Evolutionary conservation across 2,329 filamentous ascomycete genomes (phyloP), one percentile per base, ranked within the genome.

Genomic region (Sclerotinia sclerotiorum): DNA sequence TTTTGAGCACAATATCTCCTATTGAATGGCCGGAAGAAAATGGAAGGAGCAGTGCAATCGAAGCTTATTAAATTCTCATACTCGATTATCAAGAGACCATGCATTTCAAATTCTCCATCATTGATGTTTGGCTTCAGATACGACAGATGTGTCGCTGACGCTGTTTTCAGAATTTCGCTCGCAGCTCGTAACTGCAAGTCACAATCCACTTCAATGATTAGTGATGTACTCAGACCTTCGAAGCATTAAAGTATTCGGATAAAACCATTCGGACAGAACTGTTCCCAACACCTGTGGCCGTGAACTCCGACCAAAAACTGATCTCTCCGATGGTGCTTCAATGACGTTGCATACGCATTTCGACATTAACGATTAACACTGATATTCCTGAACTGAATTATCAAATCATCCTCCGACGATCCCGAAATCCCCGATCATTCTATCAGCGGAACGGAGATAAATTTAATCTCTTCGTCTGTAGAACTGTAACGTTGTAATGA

Each of bases 371-470:
- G 19, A 60, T 67, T 44, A 60, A 44, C 32, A 17, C 29, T 32
- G 13, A 11, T 46, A 32, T 55, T 15, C 54, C 4, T 46, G 17
- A 51, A 46, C 42, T 48, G 8, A 11, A 67, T 63, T 62, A 63
- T 21, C 44, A 55, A 68, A 55, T 6, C 65, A 68, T 44, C 19
- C n/a, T 39, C 65, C 39, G 49, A 46, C 46, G 21, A 24, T 46
- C 2, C 42, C 42, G 35, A 24, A 24, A 42, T 8, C 13, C 27
- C 32, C 56, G 46, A 62, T 51, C 6, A 17, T 44, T 67, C 54
- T 58, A 66, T 58, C 64, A 35, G 55, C 32, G 55, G 57, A 63
- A 62, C 65, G 65, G 27, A 67, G 46, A 67, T 67, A 65, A 51
- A 6, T 51, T 21, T 5, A 7, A 48, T 48, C n/a, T 42, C 27